These are phyloP conservation scores for Lactifluus rugatus DNA, from an alignment of 768 basidiomycete species.

Conservation along the genomic window DNA sequence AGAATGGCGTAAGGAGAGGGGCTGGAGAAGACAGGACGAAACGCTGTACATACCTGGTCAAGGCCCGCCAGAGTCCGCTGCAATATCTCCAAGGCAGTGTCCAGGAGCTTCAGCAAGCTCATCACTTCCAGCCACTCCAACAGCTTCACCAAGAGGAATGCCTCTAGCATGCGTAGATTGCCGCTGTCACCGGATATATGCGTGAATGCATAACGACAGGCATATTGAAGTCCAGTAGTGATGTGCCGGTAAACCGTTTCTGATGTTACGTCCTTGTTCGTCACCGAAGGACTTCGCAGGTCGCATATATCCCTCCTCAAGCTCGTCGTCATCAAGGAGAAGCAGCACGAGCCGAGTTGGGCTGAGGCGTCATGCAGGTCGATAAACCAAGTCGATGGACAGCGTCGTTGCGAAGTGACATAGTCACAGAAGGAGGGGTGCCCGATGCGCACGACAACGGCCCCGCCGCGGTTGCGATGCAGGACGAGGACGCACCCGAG, in stretches of 20 bases:
- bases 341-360: conserved; percentile 4
- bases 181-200: not conserved
- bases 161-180: conserved; percentile 2
- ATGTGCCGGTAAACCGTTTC: not conserved
- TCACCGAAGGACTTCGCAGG: not conserved
- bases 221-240: conserved; percentile 3
- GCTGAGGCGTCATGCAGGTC: not conserved
- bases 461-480: not conserved
- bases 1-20: not conserved
- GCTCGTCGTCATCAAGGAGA: conserved; percentile 2
- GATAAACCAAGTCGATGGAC: conserved; percentile 7
- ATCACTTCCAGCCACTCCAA: conserved; percentile 13
- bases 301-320: conserved; percentile 13
- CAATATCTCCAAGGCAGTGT: conserved; percentile 6
- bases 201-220: not conserved
- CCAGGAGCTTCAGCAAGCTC: conserved; percentile 3
- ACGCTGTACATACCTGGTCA: not conserved
- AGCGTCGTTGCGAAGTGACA: conserved; percentile 6
- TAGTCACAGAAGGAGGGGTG: conserved; percentile 13
- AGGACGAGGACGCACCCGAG: conserved; percentile 14
- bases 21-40: not conserved
- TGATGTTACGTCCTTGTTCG: conserved; percentile 2
- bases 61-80: not conserved
- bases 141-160: conserved; percentile 9
- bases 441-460: conserved; percentile 7